Evolutionary conservation across 176 grass and related monocot genomes (phyloP), one percentile per base, ranked within the genome.

Genomic region (Zoysia japonica): DNA sequence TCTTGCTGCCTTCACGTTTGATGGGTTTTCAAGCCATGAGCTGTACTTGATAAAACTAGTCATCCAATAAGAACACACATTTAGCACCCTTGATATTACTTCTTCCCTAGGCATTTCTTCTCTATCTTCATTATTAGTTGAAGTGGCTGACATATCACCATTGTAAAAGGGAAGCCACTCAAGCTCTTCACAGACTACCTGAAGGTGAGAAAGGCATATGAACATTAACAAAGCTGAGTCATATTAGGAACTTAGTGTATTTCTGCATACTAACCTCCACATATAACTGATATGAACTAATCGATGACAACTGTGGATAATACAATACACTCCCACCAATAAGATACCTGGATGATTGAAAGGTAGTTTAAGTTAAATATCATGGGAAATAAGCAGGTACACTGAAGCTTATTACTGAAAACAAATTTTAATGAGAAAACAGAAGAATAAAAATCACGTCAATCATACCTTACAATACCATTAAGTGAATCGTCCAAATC

Each of bases 201-300:
- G 87, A 71, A 78, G n/a, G 35, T 6, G 12, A 86, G 66, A 87
- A 74, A 75, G 59, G 57, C 38, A 62, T 45, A 80, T 85, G 75
- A 78, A 45, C 53, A 72, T 45, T 68, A 65, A 50, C 9, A 80
- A 81, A 60, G 55, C 14, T 51, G 40, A 67, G 61, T 82, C 75
- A 47, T 37, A 80, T 65, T 68, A 82, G 51, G 68, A 78, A 55
- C 65, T 71, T 62, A 67, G n/a, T 65, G 37, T 70, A 67, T 42
- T 83, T 72, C 71, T 65, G 62, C 59, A 88, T 61, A 80, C 96
- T 79, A 38, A 99, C 96, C 92, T 99, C 96, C 77, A 99, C 96
- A 85, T 95, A 99, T 20, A 99, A 82, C 72, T 99, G 96, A 75
- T 95, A 99, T 76, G 90, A 99, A 87, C 96, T 99, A 93, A 99